A percentile compares a stretch with the other conserved stretches of the same genome.
phyloP scores from a whole-genome alignment of 2,329 filamentous ascomycete species.

The Penicillium sp. region DNA sequence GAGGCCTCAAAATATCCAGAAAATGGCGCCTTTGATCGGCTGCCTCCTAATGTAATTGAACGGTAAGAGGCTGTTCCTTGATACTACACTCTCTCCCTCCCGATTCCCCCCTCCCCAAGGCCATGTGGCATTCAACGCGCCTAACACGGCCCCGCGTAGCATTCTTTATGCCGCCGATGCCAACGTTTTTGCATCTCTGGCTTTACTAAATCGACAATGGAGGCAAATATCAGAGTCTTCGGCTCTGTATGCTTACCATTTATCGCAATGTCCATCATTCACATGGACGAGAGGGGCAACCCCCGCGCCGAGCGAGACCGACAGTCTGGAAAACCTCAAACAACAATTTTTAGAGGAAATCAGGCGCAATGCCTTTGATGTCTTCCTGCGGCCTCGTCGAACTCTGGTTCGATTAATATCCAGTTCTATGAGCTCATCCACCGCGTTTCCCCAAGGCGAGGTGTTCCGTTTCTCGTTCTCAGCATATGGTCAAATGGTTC shows the following conservation, averaged over 20 bases:
- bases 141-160: conserved; percentile 40
- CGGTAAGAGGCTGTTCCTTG: conserved; percentile 20
- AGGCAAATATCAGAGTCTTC: conserved; percentile 49
- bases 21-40: conserved; percentile 27
- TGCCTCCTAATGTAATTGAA: conserved; percentile 34
- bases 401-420: conserved; percentile 82
- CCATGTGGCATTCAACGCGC: conserved; percentile 9
- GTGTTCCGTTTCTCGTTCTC: conserved; percentile 85
- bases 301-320: conserved; percentile 46
- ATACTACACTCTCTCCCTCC: not conserved
- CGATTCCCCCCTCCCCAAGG: not conserved
- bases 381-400: conserved; percentile 71
- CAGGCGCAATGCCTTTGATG: conserved; percentile 78
- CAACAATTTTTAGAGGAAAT: conserved; percentile 71
- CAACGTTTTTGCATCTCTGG: conserved; percentile 55
- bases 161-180: conserved; percentile 56
- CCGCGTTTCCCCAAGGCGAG: conserved; percentile 78
- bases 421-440: conserved; percentile 81
- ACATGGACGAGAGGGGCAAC: conserved; percentile 45
- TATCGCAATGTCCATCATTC: conserved; percentile 52
- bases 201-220: conserved; percentile 54
- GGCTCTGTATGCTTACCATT: conserved; percentile 55
- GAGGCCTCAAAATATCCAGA: conserved; percentile 23
- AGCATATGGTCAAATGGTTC: conserved; percentile 72
- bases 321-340: conserved; percentile 65